These are phyloP conservation scores for Glarea lozoyensis DNA, from an alignment of 495 filamentous ascomycete species.

Conservation along the genomic window DNA sequence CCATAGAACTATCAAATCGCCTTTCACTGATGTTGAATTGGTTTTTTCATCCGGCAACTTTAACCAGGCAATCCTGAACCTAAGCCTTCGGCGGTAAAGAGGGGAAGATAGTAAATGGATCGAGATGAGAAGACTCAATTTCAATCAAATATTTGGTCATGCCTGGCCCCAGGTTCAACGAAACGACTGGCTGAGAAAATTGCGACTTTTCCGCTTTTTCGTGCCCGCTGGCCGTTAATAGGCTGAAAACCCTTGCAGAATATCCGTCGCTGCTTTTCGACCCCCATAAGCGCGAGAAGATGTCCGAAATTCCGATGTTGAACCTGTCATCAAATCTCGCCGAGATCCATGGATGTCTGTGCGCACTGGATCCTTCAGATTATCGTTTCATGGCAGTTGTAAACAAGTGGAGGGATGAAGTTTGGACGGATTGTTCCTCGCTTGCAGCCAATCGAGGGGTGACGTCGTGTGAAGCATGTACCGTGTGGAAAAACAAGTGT, in stretches of 20 bases:
- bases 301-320: too few species aligned
- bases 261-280: conserved; percentile 13
- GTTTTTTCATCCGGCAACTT: too few species aligned
- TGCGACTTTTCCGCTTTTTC: conserved; percentile 4
- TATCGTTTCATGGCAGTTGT: background rate
- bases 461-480: background rate
- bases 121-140: too few species aligned
- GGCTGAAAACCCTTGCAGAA: conserved; percentile 6
- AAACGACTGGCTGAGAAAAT: conserved; percentile 21
- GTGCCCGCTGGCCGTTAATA: conserved; percentile 11
- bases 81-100: too few species aligned
- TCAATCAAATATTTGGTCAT: too few species aligned
- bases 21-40: too few species aligned
- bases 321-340: too few species aligned
- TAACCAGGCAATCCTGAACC: too few species aligned
- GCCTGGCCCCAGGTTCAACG: too few species aligned
- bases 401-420: too few species aligned
- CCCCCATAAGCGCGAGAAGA: background rate
- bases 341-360: background rate
- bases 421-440: background rate
- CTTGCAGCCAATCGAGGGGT: background rate
- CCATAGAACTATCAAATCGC: too few species aligned
- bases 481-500: conserved; percentile 3
- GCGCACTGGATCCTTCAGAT: background rate
- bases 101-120: too few species aligned